Conservation (phyloP, 257 asterid species). For the Lycium ferocissimum region DNA sequence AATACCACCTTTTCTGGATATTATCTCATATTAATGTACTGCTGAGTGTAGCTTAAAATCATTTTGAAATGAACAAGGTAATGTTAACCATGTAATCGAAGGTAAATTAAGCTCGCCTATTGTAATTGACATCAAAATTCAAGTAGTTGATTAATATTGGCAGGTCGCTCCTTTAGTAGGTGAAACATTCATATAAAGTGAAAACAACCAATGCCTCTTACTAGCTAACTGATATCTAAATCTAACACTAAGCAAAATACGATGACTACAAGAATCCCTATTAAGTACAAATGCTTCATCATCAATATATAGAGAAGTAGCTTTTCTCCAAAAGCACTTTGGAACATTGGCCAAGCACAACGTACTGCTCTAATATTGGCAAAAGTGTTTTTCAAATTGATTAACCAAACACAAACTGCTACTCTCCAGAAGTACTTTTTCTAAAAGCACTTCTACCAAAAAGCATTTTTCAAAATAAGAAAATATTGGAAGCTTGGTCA, state of each 20-base stretch:
- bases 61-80: background rate
- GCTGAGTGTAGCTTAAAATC: slow-evolving; percentile 15
- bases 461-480: too few species aligned
- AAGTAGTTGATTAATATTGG: background rate
- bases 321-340: too few species aligned
- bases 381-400: too few species aligned
- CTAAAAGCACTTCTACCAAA: too few species aligned
- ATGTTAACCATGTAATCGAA: background rate
- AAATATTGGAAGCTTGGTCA: too few species aligned
- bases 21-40: background rate
- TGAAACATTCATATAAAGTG: background rate
- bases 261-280: slow-evolving; percentile 9
- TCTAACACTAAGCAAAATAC: background rate
- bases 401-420: too few species aligned
- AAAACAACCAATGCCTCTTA: background rate
- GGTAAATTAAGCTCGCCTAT: background rate
- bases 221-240: background rate
- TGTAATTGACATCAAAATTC: background rate
- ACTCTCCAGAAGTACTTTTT: too few species aligned
- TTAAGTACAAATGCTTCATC: background rate
- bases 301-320: too few species aligned
- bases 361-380: too few species aligned
- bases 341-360: too few species aligned
- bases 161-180: background rate
- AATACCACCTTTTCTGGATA: slow-evolving; percentile 14